These are phyloP conservation scores for Bacterosira constricta DNA, from an alignment of 108 stramenopile species.

Conservation along the genomic window DNA sequence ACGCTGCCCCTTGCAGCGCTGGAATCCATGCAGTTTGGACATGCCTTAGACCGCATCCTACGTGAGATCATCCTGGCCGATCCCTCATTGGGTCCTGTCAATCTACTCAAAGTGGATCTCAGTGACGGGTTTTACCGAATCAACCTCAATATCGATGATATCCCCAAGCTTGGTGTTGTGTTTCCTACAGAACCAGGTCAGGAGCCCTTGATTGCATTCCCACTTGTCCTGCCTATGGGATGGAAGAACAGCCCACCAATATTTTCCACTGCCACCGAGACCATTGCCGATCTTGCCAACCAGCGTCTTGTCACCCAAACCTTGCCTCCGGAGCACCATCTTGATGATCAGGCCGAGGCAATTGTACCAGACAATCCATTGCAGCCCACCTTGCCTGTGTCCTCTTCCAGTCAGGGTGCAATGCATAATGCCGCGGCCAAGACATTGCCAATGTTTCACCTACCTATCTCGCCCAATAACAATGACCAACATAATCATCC, in stretches of 20 bases:
- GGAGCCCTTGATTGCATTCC: slow-evolving; percentile 16
- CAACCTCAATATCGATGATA: background rate
- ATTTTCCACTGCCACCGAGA: slow-evolving; percentile 2
- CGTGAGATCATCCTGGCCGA: background rate
- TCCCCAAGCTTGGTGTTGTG: slow-evolving; percentile 12
- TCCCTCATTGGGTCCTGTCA: background rate
- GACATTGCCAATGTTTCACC: background rate
- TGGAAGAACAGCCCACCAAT: slow-evolving; percentile 8
- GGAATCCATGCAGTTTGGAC: slow-evolving; percentile 19
- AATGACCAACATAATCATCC: too few relatives aligned
- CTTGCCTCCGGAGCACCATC: background rate
- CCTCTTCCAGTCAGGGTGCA: too few relatives aligned
- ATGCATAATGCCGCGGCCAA: too few relatives aligned
- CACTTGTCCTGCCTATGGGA: background rate
- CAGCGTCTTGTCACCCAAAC: background rate
- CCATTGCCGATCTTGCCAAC: slow-evolving; percentile 2
- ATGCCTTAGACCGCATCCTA: slow-evolving; percentile 9
- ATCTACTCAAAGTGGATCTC: background rate
- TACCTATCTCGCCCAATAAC: too few relatives aligned
- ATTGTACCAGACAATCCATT: background rate
- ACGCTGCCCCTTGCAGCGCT: slow-evolving; percentile 17
- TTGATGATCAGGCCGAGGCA: background rate
- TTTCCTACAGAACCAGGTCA: background rate
- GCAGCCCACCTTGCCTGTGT: too few relatives aligned
- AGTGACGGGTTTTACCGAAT: slow-evolving; percentile 17